These are phyloP conservation scores for Macaranga tanarius DNA, from an alignment of 441 rosid species.

Conservation along the genomic window DNA sequence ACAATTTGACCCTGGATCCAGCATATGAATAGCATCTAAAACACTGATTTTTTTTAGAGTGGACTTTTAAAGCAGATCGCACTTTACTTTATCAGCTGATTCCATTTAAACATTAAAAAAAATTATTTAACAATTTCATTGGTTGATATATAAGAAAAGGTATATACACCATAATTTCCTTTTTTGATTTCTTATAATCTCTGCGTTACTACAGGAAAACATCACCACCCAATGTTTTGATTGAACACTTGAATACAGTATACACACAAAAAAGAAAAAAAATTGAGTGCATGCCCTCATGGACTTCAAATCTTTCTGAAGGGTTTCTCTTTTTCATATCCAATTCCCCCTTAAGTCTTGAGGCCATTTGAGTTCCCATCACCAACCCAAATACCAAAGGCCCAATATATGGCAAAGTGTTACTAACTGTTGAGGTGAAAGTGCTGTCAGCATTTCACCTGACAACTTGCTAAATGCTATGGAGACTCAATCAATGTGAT, in stretches of 20 bases:
- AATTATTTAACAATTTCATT: no score
- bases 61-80: no score
- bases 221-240: conserved; percentile 18
- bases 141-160: no score
- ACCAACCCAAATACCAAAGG: not conserved
- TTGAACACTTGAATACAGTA: conserved; percentile 15
- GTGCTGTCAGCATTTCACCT: conserved; percentile 33
- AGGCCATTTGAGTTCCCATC: conserved; percentile 1
- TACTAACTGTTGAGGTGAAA: conserved; percentile 17
- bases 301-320: not conserved
- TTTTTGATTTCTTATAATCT: no score
- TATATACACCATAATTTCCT: no score
- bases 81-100: no score
- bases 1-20: no score
- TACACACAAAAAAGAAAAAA: not conserved
- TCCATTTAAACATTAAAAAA: no score
- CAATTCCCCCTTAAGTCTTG: not conserved
- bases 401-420: conserved; percentile 12
- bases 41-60: no score
- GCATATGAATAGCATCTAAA: no score
- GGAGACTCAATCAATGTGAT: conserved; percentile 8
- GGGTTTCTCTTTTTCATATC: not conserved
- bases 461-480: not conserved
- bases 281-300: no score
- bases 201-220: conserved; percentile 19